Evolutionary conservation across 73 alveolate species (phyloP).

Genomic region (Stentor coeruleus): DNA sequence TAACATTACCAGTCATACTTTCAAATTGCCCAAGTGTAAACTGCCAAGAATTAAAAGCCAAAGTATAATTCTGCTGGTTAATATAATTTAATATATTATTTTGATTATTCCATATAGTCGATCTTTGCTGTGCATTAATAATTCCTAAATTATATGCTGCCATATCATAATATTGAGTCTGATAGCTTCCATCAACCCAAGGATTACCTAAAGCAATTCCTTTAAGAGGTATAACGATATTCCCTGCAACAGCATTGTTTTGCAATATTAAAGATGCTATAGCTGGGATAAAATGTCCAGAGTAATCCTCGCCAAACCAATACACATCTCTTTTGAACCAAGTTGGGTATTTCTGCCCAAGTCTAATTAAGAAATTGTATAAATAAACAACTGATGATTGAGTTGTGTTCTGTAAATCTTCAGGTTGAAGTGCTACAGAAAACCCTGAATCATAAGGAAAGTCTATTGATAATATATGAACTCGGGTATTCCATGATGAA

Average conservation of each 20-base stretch:
- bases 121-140: neutral
- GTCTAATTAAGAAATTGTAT: slow-evolving; percentile 40
- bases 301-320: slow-evolving; percentile 80
- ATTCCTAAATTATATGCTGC: neutral
- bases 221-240: slow-evolving; percentile 28
- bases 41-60: neutral
- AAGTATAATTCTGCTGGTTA: neutral
- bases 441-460: slow-evolving; percentile 63
- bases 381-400: neutral
- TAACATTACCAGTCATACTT: neutral
- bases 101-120: neutral
- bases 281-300: slow-evolving; percentile 82
- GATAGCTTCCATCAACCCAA: slow-evolving; percentile 41
- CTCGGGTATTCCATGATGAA: slow-evolving; percentile 27
- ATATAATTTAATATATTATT: neutral
- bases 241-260: slow-evolving; percentile 25
- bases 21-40: neutral
- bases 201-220: slow-evolving; percentile 61
- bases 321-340: slow-evolving; percentile 56
- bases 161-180: neutral
- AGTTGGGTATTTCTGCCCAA: slow-evolving; percentile 56
- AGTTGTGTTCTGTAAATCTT: neutral
- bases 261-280: slow-evolving; percentile 43
- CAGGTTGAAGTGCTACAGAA: neutral
- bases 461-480: slow-evolving; percentile 50